phyloP scores from a whole-genome alignment of 2,329 filamentous ascomycete genomes.

The Elsinoe batatas region DNA sequence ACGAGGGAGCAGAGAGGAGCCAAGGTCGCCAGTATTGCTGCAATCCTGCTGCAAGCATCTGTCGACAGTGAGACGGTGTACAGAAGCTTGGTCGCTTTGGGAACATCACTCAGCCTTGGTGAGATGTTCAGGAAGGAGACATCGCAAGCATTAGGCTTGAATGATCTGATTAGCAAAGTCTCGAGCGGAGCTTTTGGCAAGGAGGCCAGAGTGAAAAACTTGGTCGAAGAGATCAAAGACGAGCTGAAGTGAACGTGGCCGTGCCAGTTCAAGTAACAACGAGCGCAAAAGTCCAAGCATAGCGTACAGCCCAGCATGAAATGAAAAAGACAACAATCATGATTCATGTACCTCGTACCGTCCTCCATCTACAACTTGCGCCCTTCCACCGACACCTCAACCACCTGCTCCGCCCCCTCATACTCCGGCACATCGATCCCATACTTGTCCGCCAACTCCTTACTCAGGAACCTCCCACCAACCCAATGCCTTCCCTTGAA shows the following conservation, averaged over 20 bases:
- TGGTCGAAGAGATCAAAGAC: conserved; percentile 50
- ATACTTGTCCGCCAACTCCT: conserved; percentile 73
- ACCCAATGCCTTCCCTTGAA: conserved; percentile 87
- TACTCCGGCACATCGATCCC: conserved; percentile 74
- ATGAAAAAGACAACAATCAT: not conserved
- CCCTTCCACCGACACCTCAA: conserved; percentile 52
- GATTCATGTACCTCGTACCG: not conserved
- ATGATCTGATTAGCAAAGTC: conserved; percentile 38
- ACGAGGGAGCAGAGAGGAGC: conserved; percentile 25
- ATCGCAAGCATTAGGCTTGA: conserved; percentile 51
- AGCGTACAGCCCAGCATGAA: conserved; percentile 3
- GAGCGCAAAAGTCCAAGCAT: not conserved
- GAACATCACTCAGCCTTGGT: conserved; percentile 61
- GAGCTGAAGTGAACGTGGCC: conserved; percentile 26
- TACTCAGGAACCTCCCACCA: conserved; percentile 79
- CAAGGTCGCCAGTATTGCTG: conserved; percentile 25
- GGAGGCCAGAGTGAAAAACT: conserved; percentile 51
- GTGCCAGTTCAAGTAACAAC: not conserved
- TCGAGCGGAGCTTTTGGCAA: conserved; percentile 43
- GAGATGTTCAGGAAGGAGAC: conserved; percentile 48
- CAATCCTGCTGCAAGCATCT: conserved; percentile 25
- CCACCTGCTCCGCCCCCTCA: conserved; percentile 76
- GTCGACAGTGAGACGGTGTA: conserved; percentile 76
- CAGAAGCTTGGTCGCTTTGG: conserved; percentile 69
- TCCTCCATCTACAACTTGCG: conserved; percentile 40